These are phyloP conservation scores for Pseudocercospora fuligena DNA, from an alignment of 2,329 filamentous ascomycete genomes.

Conservation along the genomic window DNA sequence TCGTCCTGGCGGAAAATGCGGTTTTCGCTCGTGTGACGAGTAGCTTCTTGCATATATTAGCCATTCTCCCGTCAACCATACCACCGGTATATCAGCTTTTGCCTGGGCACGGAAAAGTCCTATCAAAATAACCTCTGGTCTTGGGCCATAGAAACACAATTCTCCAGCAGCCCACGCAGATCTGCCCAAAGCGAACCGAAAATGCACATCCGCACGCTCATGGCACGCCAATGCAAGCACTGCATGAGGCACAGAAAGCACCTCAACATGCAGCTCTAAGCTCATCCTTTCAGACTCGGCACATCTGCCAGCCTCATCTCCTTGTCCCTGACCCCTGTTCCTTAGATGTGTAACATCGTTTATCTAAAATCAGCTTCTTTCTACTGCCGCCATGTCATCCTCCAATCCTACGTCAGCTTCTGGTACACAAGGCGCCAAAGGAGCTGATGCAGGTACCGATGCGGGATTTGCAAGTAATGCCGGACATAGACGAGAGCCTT, in stretches of 20 bases:
- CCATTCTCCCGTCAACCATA: not conserved
- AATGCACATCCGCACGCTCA: not conserved
- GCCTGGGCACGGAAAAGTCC: not conserved
- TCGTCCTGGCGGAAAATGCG: not conserved
- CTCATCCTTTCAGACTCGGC: slow-evolving; percentile 4
- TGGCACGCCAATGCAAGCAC: slow-evolving; percentile 10
- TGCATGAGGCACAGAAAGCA: slow-evolving; percentile 9
- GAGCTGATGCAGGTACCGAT: slow-evolving; percentile 1
- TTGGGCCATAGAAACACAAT: not conserved
- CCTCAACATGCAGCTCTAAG: slow-evolving; percentile 3
- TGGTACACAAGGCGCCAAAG: not conserved
- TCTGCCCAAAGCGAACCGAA: slow-evolving; percentile 1
- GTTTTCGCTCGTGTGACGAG: not conserved
- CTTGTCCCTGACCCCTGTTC: not conserved
- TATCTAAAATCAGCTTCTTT: slow-evolving; percentile 6
- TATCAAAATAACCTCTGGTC: not conserved
- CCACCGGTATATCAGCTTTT: slow-evolving; percentile 1
- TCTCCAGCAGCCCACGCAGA: not conserved
- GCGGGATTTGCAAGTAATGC: not conserved
- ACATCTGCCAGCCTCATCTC: slow-evolving; percentile 7
- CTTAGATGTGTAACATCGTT: slow-evolving; percentile 2
- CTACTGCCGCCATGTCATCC: not conserved
- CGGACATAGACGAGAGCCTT: not conserved
- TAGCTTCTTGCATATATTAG: not conserved
- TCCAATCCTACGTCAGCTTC: slow-evolving; percentile 5